Conservation (phyloP, 805 yeast genomes). For the Yarrowia alimentaria region DNA sequence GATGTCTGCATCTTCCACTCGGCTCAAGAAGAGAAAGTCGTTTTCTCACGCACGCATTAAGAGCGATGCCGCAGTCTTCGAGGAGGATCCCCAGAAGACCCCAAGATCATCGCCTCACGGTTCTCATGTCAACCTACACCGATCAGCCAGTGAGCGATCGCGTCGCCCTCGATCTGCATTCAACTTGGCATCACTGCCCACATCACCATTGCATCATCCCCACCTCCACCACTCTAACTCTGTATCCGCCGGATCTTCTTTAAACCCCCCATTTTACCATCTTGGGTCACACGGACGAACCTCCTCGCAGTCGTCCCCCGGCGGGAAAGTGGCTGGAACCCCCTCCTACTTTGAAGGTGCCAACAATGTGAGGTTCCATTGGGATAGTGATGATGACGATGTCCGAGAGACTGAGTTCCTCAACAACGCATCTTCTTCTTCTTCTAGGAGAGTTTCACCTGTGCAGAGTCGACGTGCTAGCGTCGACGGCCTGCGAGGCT, state of each 20-base stretch:
- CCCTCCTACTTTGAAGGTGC: slow-evolving; percentile 22
- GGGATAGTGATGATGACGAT: slow-evolving; percentile 27
- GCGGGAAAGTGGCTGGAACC: neutral
- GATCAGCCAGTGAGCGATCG: neutral
- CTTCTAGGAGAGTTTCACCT: slow-evolving; percentile 8
- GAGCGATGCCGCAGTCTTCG: slow-evolving; percentile 9
- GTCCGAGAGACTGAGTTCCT: slow-evolving; percentile 20
- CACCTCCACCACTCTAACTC: slow-evolving; percentile 13
- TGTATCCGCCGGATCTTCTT: slow-evolving; percentile 1
- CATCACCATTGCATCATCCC: slow-evolving; percentile 20
- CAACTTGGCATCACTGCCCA: slow-evolving; percentile 14
- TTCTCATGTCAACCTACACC: slow-evolving; percentile 3
- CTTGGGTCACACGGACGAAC: no score
- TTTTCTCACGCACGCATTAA: slow-evolving; percentile 20
- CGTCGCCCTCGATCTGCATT: slow-evolving; percentile 7
- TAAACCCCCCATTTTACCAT: neutral
- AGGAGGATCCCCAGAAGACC: slow-evolving; percentile 7
- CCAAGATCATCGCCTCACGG: slow-evolving; percentile 13
- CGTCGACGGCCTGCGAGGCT: slow-evolving; percentile 2
- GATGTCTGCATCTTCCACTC: slow-evolving; percentile 14
- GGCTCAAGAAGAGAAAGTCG: slow-evolving; percentile 11
- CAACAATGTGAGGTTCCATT: slow-evolving; percentile 15
- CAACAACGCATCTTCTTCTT: slow-evolving; percentile 8
- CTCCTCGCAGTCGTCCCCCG: no score
- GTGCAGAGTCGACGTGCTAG: slow-evolving; percentile 3